Evolutionary conservation across 768 basidiomycete species (phyloP).

Genomic region (Naganishia kalamii): DNA sequence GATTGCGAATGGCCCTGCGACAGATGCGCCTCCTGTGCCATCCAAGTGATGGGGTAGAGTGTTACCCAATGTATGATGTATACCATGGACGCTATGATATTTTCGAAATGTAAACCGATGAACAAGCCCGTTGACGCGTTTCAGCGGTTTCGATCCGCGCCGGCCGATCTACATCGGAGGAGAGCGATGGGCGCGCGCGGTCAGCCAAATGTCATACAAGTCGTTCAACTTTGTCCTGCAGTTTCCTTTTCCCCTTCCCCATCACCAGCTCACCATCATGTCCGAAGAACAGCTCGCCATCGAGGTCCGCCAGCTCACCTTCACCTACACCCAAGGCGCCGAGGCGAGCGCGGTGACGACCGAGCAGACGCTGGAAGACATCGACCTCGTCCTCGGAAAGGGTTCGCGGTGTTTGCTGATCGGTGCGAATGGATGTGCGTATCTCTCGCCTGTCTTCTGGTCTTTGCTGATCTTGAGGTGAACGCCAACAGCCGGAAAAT

Average conservation of each 20-base stretch:
- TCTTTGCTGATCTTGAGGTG: neutral
- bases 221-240: neutral
- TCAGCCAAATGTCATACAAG: neutral
- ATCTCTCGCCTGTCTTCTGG: neutral
- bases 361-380: conserved; percentile 54
- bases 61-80: neutral
- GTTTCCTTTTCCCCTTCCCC: neutral
- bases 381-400: conserved; percentile 61
- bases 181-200: neutral
- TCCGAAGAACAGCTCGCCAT: conserved; percentile 17
- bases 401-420: conserved; percentile 80
- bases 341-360: neutral
- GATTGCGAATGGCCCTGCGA: neutral
- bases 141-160: neutral
- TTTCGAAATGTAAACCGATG: neutral
- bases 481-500: conserved; percentile 62
- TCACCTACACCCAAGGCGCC: conserved; percentile 20
- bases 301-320: conserved; percentile 21
- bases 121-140: conserved; percentile 16
- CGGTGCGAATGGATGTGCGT: conserved; percentile 86
- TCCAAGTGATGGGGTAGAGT: neutral
- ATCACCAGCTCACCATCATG: neutral
- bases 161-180: neutral
- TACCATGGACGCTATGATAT: conserved; percentile 8
- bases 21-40: neutral